Evolutionary conservation across 768 basidiomycete genomes (phyloP).

Genomic region (Podaxis carcinomalis): DNA sequence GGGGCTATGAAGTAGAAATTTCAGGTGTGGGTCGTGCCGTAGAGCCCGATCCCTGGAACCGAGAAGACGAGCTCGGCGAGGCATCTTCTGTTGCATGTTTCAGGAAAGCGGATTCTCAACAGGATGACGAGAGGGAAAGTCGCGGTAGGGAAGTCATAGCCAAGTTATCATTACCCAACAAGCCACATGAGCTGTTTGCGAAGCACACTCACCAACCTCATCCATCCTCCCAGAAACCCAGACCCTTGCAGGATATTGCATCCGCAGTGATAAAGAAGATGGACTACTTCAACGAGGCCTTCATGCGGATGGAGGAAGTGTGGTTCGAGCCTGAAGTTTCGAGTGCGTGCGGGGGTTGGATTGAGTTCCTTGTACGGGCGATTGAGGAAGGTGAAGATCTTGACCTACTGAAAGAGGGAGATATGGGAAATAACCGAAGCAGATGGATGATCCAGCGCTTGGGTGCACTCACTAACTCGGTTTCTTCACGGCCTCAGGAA

Average conservation of each 20-base stretch:
- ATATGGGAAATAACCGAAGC: conserved; percentile 25
- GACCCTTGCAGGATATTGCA: conserved; percentile 42
- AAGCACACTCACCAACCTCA: conserved; percentile 51
- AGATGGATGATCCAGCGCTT: conserved; percentile 45
- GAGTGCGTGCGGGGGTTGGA: conserved; percentile 53
- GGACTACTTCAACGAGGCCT: conserved; percentile 45
- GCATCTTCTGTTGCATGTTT: conserved; percentile 71
- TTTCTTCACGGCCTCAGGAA: conserved; percentile 25
- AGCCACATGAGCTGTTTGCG: conserved; percentile 44
- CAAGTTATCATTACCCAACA: conserved; percentile 18
- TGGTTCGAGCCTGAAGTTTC: conserved; percentile 48
- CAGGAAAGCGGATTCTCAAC: conserved; percentile 27
- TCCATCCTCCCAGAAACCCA: conserved; percentile 37
- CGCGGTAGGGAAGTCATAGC: conserved; percentile 30
- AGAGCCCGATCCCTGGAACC: conserved; percentile 67
- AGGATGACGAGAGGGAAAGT: conserved; percentile 29
- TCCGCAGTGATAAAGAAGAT: conserved; percentile 47
- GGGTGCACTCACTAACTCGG: conserved; percentile 28
- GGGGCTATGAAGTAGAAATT: conserved; percentile 68
- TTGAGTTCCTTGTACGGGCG: conserved; percentile 48
- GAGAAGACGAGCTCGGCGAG: conserved; percentile 58
- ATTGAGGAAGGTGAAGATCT: conserved; percentile 39
- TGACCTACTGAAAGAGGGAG: conserved; percentile 31
- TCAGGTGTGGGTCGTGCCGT: conserved; percentile 54
- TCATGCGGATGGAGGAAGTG: conserved; percentile 45